Percentiles rank a stretch among this genome's conserved stretches.
phyloP scores from a whole-genome alignment of 2,329 filamentous ascomycete species.

The Epichloe glyceriae region DNA sequence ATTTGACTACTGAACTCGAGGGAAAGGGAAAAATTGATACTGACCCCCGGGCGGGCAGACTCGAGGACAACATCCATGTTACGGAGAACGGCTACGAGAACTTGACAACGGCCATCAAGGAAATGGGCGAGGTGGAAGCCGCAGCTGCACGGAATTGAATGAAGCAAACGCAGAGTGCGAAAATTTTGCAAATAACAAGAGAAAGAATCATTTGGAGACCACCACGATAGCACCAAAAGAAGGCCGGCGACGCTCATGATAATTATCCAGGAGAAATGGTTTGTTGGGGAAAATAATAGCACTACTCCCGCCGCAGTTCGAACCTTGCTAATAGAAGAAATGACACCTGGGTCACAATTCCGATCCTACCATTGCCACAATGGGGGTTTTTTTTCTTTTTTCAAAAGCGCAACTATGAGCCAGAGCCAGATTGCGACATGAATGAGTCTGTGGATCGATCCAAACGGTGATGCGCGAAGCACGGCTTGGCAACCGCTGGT shows the following conservation, averaged over 20 bases:
- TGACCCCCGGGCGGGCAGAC: slow-evolving; percentile 19
- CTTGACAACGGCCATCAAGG: slow-evolving; percentile 58
- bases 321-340: background rate
- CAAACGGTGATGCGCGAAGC: too few species aligned
- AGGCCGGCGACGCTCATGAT: too few species aligned
- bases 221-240: too few species aligned
- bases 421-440: too few species aligned
- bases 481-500: too few species aligned
- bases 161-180: background rate
- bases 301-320: background rate
- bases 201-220: background rate
- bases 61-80: slow-evolving; percentile 62
- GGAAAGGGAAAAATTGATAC: too few species aligned
- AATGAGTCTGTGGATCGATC: too few species aligned
- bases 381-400: too few species aligned
- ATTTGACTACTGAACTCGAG: background rate
- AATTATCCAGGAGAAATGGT: background rate
- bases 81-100: slow-evolving; percentile 58
- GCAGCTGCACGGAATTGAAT: background rate
- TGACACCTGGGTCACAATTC: background rate
- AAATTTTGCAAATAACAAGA: background rate
- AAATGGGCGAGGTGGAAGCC: slow-evolving; percentile 46
- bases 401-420: too few species aligned
- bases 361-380: too few species aligned
- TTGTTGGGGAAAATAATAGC: background rate